Percentiles rank a stretch among this genome's conserved stretches.
Evolutionary conservation across 2,329 filamentous ascomycete genomes (phyloP).

Genomic region (Sclerotinia spermophila): DNA sequence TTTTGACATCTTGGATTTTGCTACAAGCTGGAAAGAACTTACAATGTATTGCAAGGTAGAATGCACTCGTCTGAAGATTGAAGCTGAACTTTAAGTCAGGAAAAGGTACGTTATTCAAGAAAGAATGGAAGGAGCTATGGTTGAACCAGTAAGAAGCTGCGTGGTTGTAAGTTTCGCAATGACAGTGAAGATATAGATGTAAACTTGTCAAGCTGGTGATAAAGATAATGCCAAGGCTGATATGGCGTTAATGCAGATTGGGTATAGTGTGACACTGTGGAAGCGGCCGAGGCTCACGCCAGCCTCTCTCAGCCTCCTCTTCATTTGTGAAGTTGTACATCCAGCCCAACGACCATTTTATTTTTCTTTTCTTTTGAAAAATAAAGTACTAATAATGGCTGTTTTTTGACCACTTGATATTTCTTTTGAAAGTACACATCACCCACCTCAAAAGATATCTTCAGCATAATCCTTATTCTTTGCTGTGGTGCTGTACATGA

Average conservation of each 20-base stretch:
- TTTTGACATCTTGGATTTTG: neutral
- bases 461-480: neutral
- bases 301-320: conserved; percentile 5
- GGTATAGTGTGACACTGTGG: neutral
- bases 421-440: neutral
- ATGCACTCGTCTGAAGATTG: neutral
- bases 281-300: conserved; percentile 2
- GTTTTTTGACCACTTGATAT: neutral
- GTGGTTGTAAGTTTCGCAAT: neutral
- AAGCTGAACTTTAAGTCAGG: neutral
- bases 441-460: neutral
- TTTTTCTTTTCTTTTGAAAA: conserved; percentile 1
- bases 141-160: neutral
- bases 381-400: neutral
- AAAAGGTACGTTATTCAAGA: neutral
- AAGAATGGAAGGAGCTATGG: neutral
- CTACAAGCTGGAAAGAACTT: neutral
- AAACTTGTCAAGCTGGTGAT: neutral
- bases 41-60: neutral
- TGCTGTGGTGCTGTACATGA: neutral
- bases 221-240: neutral
- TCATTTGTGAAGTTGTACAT: conserved; percentile 2
- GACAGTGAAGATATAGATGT: neutral
- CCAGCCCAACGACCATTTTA: neutral
- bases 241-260: neutral